Percentiles rank a stretch among this genome's conserved stretches.
Evolutionary conservation across 1,139 yeast genomes (phyloP).

Genomic region (Geotrichum siamense): DNA sequence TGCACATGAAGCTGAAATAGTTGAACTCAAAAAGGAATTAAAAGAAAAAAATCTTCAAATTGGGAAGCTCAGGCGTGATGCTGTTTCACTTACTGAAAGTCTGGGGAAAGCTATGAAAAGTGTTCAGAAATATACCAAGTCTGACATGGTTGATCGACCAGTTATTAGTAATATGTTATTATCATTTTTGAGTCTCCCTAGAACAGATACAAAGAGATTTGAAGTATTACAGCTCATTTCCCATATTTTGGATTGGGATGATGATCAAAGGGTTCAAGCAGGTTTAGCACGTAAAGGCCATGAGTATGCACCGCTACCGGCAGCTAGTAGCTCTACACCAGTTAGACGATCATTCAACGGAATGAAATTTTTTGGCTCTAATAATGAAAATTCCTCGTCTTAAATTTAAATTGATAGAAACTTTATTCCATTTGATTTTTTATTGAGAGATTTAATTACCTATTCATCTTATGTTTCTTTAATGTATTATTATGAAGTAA

Average conservation of each 20-base stretch:
- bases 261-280: slow-evolving; percentile 69
- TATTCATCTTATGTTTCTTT: no score
- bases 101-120: slow-evolving; percentile 80
- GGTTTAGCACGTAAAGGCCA: slow-evolving; percentile 49
- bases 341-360: slow-evolving; percentile 5
- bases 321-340: slow-evolving; percentile 19
- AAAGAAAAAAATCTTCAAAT: slow-evolving; percentile 72
- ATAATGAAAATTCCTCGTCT: background rate
- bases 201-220: slow-evolving; percentile 90
- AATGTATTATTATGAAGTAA: no score
- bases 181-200: slow-evolving; percentile 76
- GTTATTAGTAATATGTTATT: slow-evolving; percentile 77
- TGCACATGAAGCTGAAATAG: slow-evolving; percentile 14
- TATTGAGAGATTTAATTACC: no score
- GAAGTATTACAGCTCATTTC: slow-evolving; percentile 83
- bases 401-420: no score
- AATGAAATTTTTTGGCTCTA: slow-evolving; percentile 1
- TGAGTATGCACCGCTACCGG: background rate
- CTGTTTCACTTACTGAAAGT: slow-evolving; percentile 88
- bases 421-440: no score
- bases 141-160: slow-evolving; percentile 78
- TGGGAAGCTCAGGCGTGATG: slow-evolving; percentile 91
- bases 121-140: slow-evolving; percentile 64
- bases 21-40: slow-evolving; percentile 43
- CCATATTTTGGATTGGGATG: slow-evolving; percentile 83